These are phyloP conservation scores for Talaromyces verruculosus DNA, from an alignment of 2,329 filamentous ascomycete species.

Conservation along the genomic window DNA sequence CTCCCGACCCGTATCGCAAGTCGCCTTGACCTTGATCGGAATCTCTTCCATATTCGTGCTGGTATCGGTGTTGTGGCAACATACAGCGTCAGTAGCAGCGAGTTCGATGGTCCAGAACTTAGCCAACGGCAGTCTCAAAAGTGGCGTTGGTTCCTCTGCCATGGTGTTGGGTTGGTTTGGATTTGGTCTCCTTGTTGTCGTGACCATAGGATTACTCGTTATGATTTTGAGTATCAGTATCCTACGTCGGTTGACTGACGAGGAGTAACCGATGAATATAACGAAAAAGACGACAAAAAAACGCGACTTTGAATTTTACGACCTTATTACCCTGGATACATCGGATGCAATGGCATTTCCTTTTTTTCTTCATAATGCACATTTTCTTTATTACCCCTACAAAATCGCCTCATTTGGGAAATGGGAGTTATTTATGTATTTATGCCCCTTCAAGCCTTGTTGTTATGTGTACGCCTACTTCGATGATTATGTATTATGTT, in stretches of 20 bases:
- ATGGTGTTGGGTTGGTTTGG: constrained; percentile 99
- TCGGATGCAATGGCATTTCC: not conserved
- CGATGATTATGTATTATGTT: constrained; percentile 15
- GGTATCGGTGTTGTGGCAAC: constrained; percentile 62
- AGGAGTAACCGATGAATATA: constrained; percentile 27
- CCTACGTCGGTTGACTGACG: constrained; percentile 60
- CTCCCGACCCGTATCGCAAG: constrained; percentile 85
- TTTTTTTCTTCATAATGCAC: constrained; percentile 7
- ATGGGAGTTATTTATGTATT: constrained; percentile 5
- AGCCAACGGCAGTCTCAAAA: constrained; percentile 82
- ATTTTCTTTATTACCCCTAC: not conserved
- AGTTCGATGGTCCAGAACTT: constrained; percentile 91
- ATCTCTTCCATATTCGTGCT: constrained; percentile 65
- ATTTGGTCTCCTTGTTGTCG: constrained; percentile 87
- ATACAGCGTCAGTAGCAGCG: constrained; percentile 93
- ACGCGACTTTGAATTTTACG: not conserved
- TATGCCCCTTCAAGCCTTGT: not conserved
- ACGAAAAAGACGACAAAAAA: not conserved
- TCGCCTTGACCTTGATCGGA: constrained; percentile 89
- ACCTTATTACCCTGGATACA: constrained; percentile 1
- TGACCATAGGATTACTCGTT: constrained; percentile 88
- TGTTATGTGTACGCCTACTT: constrained; percentile 10
- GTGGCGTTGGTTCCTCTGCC: constrained; percentile 86
- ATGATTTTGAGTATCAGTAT: constrained; percentile 95
- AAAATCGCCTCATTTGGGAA: constrained; percentile 7